Percentiles rank a stretch among this genome's conserved stretches.
Conservation (phyloP, 139 green algal species). For the Trebouxia sp. region DNA sequence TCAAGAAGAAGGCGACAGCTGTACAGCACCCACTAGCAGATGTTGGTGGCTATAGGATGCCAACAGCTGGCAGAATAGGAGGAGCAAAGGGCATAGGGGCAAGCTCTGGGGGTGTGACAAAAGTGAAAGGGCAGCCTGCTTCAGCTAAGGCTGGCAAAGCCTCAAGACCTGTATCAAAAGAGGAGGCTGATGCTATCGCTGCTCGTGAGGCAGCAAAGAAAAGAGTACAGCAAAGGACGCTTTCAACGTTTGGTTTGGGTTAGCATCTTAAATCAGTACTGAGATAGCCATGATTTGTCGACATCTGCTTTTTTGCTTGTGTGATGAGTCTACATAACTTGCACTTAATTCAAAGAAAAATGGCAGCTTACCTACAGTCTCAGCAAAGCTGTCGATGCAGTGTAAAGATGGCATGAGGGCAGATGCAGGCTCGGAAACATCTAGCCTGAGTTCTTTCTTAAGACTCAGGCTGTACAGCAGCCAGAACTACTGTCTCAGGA, state of each 20-base stretch:
- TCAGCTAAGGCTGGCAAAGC: conserved; percentile 36
- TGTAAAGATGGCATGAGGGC: no score
- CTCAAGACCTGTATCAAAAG: conserved; percentile 49
- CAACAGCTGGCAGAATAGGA: conserved; percentile 39
- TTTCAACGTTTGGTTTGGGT: conserved; percentile 7
- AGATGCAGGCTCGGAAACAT: no score
- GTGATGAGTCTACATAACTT: no score
- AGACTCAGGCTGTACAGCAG: no score
- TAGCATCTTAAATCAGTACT: no score
- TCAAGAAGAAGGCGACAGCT: background rate
- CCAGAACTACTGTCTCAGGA: no score
- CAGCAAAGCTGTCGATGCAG: no score
- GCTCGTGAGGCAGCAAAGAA: conserved; percentile 70
- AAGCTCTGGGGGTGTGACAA: background rate
- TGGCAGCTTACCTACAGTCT: no score
- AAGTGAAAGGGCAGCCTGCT: conserved; percentile 1
- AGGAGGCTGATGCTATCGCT: conserved; percentile 69
- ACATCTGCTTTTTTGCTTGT: no score
- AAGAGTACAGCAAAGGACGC: conserved; percentile 65
- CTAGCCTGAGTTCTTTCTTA: no score
- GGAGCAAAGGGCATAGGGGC: conserved; percentile 46
- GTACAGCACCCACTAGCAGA: conserved; percentile 58
- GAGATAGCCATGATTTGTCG: no score
- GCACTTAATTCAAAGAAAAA: no score
- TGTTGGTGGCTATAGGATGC: conserved; percentile 64